phyloP scores from a whole-genome alignment of 257 asterid species.

The Apocynum venetum region DNA sequence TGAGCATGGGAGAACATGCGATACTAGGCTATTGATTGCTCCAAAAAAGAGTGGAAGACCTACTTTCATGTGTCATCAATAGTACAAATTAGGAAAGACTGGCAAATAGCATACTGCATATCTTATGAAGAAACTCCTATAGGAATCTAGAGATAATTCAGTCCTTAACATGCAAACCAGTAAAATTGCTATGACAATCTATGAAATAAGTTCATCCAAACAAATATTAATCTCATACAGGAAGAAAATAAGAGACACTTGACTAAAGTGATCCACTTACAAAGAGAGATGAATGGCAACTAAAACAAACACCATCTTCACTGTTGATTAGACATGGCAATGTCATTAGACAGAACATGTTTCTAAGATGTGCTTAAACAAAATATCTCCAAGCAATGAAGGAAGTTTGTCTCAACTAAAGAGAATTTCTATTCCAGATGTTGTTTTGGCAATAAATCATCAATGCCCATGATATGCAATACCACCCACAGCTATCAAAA shows the following conservation, averaged over 20 bases:
- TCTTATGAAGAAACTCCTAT: neutral
- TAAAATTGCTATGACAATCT: neutral
- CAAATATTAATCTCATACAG: neutral
- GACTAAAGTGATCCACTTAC: neutral
- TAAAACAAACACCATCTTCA: neutral
- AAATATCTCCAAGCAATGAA: neutral
- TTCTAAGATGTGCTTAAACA: neutral
- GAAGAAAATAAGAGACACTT: neutral
- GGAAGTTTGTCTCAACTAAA: neutral
- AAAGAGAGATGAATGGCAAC: neutral
- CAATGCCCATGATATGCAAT: neutral
- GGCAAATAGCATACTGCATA: neutral
- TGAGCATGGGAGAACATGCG: neutral
- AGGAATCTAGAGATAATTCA: neutral
- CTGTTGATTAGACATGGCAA: neutral
- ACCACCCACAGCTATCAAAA: neutral
- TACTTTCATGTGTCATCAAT: neutral
- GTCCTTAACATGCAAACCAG: neutral
- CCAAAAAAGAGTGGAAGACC: neutral
- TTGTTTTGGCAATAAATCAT: neutral
- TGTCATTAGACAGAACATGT: neutral
- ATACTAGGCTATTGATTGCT: neutral
- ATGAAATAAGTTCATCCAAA: neutral
- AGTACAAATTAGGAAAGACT: neutral
- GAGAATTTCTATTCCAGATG: neutral